Evolutionary conservation across 2,329 filamentous ascomycete species (phyloP).

Genomic region (Fusarium aywerte): DNA sequence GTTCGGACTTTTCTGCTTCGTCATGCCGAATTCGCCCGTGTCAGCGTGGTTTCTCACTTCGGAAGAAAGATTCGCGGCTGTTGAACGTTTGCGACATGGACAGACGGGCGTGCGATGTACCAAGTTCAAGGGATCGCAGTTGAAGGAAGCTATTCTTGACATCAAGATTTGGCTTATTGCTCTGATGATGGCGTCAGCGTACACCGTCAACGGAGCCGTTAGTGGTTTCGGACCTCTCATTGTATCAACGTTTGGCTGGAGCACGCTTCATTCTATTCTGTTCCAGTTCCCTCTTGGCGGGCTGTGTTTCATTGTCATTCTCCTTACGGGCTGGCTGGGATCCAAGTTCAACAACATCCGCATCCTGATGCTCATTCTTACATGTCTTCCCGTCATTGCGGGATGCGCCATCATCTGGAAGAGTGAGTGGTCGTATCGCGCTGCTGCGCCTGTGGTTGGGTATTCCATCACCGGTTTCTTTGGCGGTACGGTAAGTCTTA

Average conservation of each 20-base stretch:
- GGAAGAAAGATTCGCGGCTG: slow-evolving; percentile 71
- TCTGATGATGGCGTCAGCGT: slow-evolving; percentile 76
- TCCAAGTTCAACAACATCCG: slow-evolving; percentile 70
- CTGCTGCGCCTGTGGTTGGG: slow-evolving; percentile 73
- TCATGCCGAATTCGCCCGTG: slow-evolving; percentile 72
- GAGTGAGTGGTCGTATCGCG: slow-evolving; percentile 69
- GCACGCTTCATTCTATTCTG: slow-evolving; percentile 71
- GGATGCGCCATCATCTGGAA: slow-evolving; percentile 82
- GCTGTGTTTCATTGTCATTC: slow-evolving; percentile 73
- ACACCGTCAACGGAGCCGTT: slow-evolving; percentile 78
- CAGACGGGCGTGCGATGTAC: slow-evolving; percentile 73
- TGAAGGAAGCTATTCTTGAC: slow-evolving; percentile 68
- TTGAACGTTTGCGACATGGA: slow-evolving; percentile 69
- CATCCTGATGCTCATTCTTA: slow-evolving; percentile 71
- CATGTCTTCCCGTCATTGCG: slow-evolving; percentile 78
- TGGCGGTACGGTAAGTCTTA: slow-evolving; percentile 72
- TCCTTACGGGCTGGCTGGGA: slow-evolving; percentile 72
- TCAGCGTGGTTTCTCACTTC: slow-evolving; percentile 74
- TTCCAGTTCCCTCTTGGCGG: slow-evolving; percentile 80
- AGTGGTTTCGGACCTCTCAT: slow-evolving; percentile 77
- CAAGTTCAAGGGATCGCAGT: slow-evolving; percentile 68
- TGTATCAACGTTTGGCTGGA: slow-evolving; percentile 76
- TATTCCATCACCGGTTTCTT: slow-evolving; percentile 80
- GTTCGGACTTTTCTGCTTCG: slow-evolving; percentile 73
- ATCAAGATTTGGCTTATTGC: slow-evolving; percentile 71